phyloP scores from a whole-genome alignment of 1,139 yeast genomes.

The Wickerhamomyces sp. region DNA sequence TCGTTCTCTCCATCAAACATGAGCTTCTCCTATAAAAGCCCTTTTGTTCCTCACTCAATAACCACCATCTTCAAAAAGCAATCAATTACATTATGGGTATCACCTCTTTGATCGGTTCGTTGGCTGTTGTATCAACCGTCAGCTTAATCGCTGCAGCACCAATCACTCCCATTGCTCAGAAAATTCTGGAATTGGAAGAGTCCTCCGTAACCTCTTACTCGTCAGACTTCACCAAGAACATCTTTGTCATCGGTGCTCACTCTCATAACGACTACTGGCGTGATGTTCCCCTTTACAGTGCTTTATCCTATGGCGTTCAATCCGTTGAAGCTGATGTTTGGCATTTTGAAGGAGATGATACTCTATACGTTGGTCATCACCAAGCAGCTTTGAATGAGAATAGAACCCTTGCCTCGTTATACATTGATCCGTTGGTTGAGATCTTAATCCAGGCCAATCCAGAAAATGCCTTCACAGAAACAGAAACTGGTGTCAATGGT shows the following conservation, averaged over 20 bases:
- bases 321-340: slow-evolving; percentile 76
- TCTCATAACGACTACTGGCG: slow-evolving; percentile 83
- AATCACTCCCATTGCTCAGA: slow-evolving; percentile 16
- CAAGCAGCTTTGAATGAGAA: slow-evolving; percentile 40
- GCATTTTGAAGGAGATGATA: slow-evolving; percentile 33
- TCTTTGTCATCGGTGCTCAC: slow-evolving; percentile 37
- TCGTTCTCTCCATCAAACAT: too few species aligned
- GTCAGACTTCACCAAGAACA: slow-evolving; percentile 20
- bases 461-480: slow-evolving; percentile 14
- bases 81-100: too few species aligned
- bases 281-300: slow-evolving; percentile 54
- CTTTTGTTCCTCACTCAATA: too few species aligned
- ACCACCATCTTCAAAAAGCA: too few species aligned
- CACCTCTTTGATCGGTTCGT: neutral
- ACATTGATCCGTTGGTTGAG: slow-evolving; percentile 48
- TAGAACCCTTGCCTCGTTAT: slow-evolving; percentile 46
- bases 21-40: too few species aligned
- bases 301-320: slow-evolving; percentile 53
- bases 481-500: slow-evolving; percentile 35
- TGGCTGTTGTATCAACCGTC: neutral
- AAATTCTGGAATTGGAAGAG: slow-evolving; percentile 6
- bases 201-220: slow-evolving; percentile 12
- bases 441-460: slow-evolving; percentile 41
- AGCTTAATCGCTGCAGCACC: slow-evolving; percentile 9
- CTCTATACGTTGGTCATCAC: slow-evolving; percentile 66